Evolutionary conservation across 2,329 filamentous ascomycete species (phyloP).

Genomic region (Zelopaecilomyces penicillatus): DNA sequence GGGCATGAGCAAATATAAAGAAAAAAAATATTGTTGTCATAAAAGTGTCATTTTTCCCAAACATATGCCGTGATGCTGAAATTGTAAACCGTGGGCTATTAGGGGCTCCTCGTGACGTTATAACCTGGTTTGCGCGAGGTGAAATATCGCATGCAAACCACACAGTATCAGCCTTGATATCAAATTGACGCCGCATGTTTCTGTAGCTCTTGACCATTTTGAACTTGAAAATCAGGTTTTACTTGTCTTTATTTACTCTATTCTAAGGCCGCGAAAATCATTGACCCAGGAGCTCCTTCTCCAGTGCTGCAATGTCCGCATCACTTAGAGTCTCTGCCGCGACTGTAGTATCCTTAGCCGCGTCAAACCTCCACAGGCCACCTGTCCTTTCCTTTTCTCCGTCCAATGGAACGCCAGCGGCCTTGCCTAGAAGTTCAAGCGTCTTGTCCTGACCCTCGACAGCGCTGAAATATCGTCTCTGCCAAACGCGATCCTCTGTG

Average conservation of each 20-base stretch:
- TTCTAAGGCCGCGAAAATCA: conserved; percentile 11
- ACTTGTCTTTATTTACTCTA: too few species aligned
- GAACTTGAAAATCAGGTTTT: too few species aligned
- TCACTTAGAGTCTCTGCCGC: conserved; percentile 28
- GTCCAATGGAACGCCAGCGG: conserved; percentile 38
- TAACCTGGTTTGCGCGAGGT: too few species aligned
- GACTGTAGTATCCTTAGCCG: conserved; percentile 33
- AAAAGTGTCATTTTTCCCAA: too few species aligned
- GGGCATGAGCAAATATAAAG: not conserved
- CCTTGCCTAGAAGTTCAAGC: conserved; percentile 35
- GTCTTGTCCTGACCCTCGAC: conserved; percentile 37
- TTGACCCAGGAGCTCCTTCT: conserved; percentile 36
- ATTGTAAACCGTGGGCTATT: too few species aligned
- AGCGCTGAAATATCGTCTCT: conserved; percentile 70
- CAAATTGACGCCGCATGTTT: too few species aligned
- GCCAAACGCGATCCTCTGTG: conserved; percentile 68
- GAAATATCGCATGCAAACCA: too few species aligned
- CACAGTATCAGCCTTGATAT: too few species aligned
- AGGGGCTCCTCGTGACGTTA: too few species aligned
- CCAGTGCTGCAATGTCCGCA: conserved; percentile 33
- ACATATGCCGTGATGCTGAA: too few species aligned
- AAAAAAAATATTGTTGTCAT: not conserved
- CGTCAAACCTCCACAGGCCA: conserved; percentile 52
- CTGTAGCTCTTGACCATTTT: too few species aligned
- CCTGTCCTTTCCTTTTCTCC: conserved; percentile 54